Percentiles rank a stretch among this genome's conserved stretches.
These are phyloP conservation scores for Allium fistulosum DNA, from an alignment of 106 monocot genomes.

Conservation along the genomic window DNA sequence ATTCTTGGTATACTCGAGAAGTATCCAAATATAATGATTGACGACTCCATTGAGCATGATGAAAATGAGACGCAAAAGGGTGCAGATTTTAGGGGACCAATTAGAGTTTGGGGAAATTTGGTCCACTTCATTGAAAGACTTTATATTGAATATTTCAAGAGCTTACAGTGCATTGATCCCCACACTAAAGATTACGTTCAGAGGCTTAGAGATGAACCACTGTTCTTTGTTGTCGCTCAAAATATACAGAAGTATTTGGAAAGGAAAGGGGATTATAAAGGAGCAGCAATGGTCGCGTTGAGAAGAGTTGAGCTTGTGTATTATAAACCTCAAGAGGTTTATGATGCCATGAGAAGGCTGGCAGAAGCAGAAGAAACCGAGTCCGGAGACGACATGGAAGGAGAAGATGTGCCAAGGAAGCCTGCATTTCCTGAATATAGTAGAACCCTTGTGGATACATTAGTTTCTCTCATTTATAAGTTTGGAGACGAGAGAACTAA, in stretches of 20 bases:
- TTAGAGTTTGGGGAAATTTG: conserved; percentile 76
- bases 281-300: conserved; percentile 71
- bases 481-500: conserved; percentile 97
- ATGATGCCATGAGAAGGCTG: conserved; percentile 90
- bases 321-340: conserved; percentile 95
- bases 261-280: conserved; percentile 56
- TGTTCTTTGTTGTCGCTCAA: conserved; percentile 76
- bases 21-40: conserved; percentile 69
- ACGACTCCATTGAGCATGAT: conserved; percentile 65
- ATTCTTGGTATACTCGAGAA: conserved; percentile 75
- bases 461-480: conserved; percentile 81
- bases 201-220: conserved; percentile 87
- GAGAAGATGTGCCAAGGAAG: conserved; percentile 46
- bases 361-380: conserved; percentile 38
- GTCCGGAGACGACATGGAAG: conserved; percentile 18
- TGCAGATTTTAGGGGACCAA: conserved; percentile 56
- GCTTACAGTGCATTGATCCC: conserved; percentile 89
- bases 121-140: conserved; percentile 77
- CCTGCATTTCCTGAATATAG: conserved; percentile 88
- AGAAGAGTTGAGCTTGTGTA: conserved; percentile 79
- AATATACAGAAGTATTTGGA: conserved; percentile 84
- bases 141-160: conserved; percentile 90
- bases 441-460: conserved; percentile 58
- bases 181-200: conserved; percentile 86
- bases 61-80: conserved; percentile 85